phyloP scores from a whole-genome alignment of 208 protist genomes.

The Acanthamoeba castellanii region DNA sequence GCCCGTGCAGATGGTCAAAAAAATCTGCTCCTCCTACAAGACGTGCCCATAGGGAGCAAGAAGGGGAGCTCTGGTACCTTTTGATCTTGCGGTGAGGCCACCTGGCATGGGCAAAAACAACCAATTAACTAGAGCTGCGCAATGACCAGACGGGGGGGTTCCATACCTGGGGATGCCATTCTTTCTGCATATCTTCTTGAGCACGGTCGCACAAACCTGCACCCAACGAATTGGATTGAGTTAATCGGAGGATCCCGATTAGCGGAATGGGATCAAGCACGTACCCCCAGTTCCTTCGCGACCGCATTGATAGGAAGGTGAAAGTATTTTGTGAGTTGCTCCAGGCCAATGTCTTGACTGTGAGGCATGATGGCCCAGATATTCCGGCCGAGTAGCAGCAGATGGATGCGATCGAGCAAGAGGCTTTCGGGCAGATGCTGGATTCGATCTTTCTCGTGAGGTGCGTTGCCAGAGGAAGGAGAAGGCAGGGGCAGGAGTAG shows the following conservation, averaged over 20 bases:
- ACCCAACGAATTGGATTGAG: neutral
- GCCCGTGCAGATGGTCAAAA: neutral
- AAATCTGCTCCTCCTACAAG: no score
- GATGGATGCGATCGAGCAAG: no score
- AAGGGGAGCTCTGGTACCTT: neutral
- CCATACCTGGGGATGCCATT: conserved; percentile 48
- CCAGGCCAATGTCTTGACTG: conserved; percentile 81
- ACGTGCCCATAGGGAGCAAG: neutral
- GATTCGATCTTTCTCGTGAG: no score
- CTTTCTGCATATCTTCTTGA: conserved; percentile 82
- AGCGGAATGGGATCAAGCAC: neutral
- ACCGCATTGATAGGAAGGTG: conserved; percentile 85
- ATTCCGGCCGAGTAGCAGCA: no score
- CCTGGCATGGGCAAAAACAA: neutral
- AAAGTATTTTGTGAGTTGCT: conserved; percentile 83
- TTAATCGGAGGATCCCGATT: neutral
- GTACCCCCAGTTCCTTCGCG: conserved; percentile 82
- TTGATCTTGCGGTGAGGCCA: conserved; percentile 85
- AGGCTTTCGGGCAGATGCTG: no score
- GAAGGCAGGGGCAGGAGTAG: no score
- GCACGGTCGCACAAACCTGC: conserved; percentile 82
- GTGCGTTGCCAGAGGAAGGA: no score
- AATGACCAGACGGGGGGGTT: neutral
- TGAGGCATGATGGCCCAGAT: conserved; percentile 73
- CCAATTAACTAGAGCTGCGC: neutral